Evolutionary conservation across 805 yeast species (phyloP).

Genomic region (Ogataea philodendri): DNA sequence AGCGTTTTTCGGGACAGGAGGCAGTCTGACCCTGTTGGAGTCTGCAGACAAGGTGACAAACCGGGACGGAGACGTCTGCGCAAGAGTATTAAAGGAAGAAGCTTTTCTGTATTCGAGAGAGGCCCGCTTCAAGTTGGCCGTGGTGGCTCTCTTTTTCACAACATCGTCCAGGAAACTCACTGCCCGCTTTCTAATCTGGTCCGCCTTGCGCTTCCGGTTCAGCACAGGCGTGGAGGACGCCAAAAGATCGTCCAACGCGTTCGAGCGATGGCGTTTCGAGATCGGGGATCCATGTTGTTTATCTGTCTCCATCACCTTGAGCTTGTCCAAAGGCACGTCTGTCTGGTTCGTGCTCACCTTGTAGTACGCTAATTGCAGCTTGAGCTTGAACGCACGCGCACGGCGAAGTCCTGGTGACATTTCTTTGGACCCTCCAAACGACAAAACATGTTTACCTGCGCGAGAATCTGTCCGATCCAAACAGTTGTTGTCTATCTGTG

Average conservation of each 20-base stretch:
- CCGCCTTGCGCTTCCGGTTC: slow-evolving; percentile 9
- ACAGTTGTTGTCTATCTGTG: slow-evolving; percentile 3
- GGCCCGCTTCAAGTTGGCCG: slow-evolving; percentile 30
- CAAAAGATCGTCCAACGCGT: slow-evolving; percentile 33
- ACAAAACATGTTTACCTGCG: slow-evolving; percentile 3
- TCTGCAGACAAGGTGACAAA: slow-evolving; percentile 20
- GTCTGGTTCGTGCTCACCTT: slow-evolving; percentile 50
- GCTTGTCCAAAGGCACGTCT: slow-evolving; percentile 31
- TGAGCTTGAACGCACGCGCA: slow-evolving; percentile 43
- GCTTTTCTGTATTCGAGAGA: slow-evolving; percentile 15
- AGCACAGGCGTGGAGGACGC: slow-evolving; percentile 35
- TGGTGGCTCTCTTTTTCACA: slow-evolving; percentile 28
- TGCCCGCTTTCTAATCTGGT: slow-evolving; percentile 9
- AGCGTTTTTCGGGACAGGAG: slow-evolving; percentile 31
- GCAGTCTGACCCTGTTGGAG: slow-evolving; percentile 23
- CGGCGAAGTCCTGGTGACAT: slow-evolving; percentile 31
- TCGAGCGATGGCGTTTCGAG: slow-evolving; percentile 21
- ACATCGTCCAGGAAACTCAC: slow-evolving; percentile 27
- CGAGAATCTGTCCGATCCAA: slow-evolving; percentile 1
- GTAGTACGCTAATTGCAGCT: slow-evolving; percentile 51
- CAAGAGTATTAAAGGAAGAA: slow-evolving; percentile 11
- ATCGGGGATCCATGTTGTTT: slow-evolving; percentile 12
- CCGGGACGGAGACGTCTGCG: slow-evolving; percentile 31
- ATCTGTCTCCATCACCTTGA: slow-evolving; percentile 25
- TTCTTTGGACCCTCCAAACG: slow-evolving; percentile 6